phyloP scores from a whole-genome alignment of 176 grass and related monocot genomes.

The Areca catechu region DNA sequence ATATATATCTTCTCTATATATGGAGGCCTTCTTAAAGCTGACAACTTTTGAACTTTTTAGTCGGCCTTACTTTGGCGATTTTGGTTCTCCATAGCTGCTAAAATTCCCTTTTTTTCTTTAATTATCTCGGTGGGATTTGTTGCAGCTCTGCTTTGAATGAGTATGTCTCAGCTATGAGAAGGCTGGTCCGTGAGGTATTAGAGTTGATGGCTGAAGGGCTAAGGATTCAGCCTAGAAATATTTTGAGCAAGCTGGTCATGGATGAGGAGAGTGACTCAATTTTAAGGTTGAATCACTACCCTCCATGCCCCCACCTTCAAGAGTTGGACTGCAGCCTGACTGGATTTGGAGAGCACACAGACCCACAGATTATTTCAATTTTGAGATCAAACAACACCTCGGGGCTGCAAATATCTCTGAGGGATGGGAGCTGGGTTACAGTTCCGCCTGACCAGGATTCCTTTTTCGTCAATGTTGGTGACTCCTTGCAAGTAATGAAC shows the following conservation, averaged over 20 bases:
- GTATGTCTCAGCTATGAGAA: neutral
- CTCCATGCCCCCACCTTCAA: neutral
- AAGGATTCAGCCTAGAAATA: neutral
- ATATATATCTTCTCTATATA: too few species aligned
- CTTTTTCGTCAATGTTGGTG: conserved; percentile 14
- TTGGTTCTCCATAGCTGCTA: neutral
- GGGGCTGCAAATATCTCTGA: conserved; percentile 2
- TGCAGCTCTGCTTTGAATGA: conserved; percentile 8
- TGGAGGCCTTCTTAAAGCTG: too few species aligned
- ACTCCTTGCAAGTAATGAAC: conserved; percentile 4
- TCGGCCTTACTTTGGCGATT: too few species aligned
- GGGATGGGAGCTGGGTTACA: conserved; percentile 5
- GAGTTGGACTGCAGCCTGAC: neutral
- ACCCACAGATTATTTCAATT: conserved; percentile 11
- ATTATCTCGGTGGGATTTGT: neutral
- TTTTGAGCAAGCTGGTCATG: conserved; percentile 1
- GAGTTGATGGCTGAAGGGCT: conserved; percentile 10
- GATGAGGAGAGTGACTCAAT: conserved; percentile 10
- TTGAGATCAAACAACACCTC: conserved; percentile 10
- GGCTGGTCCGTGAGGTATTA: neutral
- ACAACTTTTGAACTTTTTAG: too few species aligned
- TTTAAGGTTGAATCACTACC: conserved; percentile 12
- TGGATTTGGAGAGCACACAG: conserved; percentile 17
- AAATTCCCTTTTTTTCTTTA: neutral
- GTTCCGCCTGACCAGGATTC: conserved; percentile 3